Evolutionary conservation across 345 rosid species (phyloP), one percentile per base, ranked within the genome.

Genomic region (Lumnitzera racemosa): DNA sequence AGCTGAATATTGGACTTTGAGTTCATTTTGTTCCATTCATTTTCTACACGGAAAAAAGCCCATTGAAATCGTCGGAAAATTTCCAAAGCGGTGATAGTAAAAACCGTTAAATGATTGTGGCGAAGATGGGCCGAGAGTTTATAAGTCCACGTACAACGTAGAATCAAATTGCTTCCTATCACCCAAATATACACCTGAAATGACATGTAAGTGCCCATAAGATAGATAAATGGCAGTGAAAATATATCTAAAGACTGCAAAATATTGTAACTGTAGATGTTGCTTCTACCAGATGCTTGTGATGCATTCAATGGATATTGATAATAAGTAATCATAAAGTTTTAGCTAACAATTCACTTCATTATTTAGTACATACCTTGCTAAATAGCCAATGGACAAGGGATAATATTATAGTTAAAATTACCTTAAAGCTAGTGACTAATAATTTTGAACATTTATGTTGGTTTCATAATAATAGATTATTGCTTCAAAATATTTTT

Each of bases 61-160:
- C 97, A 95, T 55, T 88, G 99, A 75, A 95, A 90, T 3, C 97
- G 78, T 1, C 96, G 80, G 75, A 84, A 62, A 13, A 88, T 88
- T 85, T 94, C 99, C 79, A 86, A 69, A 13, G 83, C 79, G n/a
- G 86, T 69, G 63, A 95, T 88, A 24, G 87, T 36, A 58, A 95
- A 95, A 52, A 90, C 79, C 0, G 95, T 95, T 8, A 80, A 80
- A 74, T 95, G 88, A 66, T 95, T 95, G 60, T 88, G 86, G 53
- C 95, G 96, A 55, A 95, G 95, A 79, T 90, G 97, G 57, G 97
- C 95, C 16, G 99, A 95, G 24, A 90, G 70, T 76, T 95, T 95
- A 76, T 90, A 95, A 2, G 96, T 95, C 99, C 99, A 95, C 29
- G 95, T 85, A 76, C 97, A 90, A 9, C 99, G 82, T 64, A 90